Percentiles rank a stretch among this genome's conserved stretches.
Evolutionary conservation across 164 flowering plant genomes (phyloP).

Genomic region (Echeveria elegans): DNA sequence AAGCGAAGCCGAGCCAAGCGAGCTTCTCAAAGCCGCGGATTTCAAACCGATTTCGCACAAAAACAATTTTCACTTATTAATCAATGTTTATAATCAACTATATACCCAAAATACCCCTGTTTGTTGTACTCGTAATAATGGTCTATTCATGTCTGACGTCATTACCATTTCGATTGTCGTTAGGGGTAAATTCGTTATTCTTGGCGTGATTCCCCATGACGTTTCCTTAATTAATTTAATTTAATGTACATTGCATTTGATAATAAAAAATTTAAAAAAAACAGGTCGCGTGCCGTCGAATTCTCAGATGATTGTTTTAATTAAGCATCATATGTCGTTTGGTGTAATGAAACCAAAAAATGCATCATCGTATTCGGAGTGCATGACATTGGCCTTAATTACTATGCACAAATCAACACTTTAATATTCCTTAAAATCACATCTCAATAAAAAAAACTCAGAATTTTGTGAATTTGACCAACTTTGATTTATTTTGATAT

Average conservation of each 20-base stretch:
- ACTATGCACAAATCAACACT: no score
- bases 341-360: no score
- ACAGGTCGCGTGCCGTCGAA: no score
- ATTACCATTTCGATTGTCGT: neutral
- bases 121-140: neutral
- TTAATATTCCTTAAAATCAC: no score
- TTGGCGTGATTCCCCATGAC: neutral
- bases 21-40: neutral
- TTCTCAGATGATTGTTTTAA: no score
- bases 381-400: no score
- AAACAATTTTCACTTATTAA: neutral
- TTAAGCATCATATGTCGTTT: no score
- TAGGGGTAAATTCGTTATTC: neutral
- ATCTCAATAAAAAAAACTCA: neutral
- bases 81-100: neutral
- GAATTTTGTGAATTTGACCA: neutral
- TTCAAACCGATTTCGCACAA: neutral
- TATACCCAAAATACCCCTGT: neutral
- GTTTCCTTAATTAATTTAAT: neutral
- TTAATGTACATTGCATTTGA: no score
- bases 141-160: neutral
- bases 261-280: no score
- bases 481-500: no score
- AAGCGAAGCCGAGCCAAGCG: slow-evolving; percentile 2
- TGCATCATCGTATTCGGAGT: no score